Conservation (phyloP, 2,329 filamentous ascomycete species). For the Coniosporium tulheliwenetii region DNA sequence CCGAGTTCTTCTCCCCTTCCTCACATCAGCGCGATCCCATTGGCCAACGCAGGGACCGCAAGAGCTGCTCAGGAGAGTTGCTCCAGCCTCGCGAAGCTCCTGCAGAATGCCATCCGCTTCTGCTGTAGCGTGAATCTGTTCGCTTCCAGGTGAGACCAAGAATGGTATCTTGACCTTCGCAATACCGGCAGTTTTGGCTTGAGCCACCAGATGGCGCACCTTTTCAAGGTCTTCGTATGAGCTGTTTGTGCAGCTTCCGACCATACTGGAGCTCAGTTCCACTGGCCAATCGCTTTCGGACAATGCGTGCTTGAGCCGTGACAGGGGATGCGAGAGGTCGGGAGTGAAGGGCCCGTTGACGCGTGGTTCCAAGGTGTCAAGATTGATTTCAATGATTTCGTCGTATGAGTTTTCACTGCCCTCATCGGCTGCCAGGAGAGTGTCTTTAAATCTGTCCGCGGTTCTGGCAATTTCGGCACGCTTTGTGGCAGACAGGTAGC, state of each 20-base stretch:
- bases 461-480: constrained; percentile 10
- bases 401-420: constrained; percentile 18
- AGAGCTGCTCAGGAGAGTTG: constrained; percentile 16
- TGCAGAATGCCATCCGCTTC: constrained; percentile 15
- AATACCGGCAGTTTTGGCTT: constrained; percentile 16
- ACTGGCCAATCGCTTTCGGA: constrained; percentile 15
- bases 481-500: constrained; percentile 16
- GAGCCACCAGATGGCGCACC: constrained; percentile 12
- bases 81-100: constrained; percentile 13
- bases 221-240: constrained; percentile 21
- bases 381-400: constrained; percentile 19
- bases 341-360: constrained; percentile 22
- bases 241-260: constrained; percentile 21
- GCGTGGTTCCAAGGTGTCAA: constrained; percentile 17
- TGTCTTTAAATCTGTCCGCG: constrained; percentile 10
- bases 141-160: constrained; percentile 18
- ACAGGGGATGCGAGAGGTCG: constrained; percentile 17
- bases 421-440: constrained; percentile 12
- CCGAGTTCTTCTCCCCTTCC: constrained; percentile 13
- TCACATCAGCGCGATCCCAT: constrained; percentile 19
- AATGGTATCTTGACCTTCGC: constrained; percentile 14
- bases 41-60: constrained; percentile 21
- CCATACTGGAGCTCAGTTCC: constrained; percentile 14
- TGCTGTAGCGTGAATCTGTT: constrained; percentile 17
- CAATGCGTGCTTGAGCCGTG: constrained; percentile 12